Base-by-base conservation (phyloP, 2,329 filamentous ascomycete species). In the Neofusicoccum sp. region DNA sequence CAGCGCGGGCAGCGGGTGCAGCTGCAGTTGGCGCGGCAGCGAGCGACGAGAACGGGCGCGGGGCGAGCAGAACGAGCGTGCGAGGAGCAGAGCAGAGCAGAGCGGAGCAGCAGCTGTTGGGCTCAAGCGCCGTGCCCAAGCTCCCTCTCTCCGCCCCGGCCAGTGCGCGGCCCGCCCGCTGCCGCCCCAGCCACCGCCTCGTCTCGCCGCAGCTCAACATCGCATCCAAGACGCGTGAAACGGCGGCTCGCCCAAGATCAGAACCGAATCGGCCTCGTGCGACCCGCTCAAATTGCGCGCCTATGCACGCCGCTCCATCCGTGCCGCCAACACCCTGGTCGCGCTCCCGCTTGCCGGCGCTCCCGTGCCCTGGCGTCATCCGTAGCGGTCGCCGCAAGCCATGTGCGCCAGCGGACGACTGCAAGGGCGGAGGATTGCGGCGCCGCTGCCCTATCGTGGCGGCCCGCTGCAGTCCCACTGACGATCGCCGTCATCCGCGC, bases 251-350 rank as follows among this genome's bases (percentile, higher is more conserved):
- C 48, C 20, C 20, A 20, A 43, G 34, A 40, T 28, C 16, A 9
- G 14, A 11, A 34, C 28, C 43, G 49, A 54, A 20, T 31, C 36
- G 26, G n/a, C 4, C 38, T 34, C 28, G 51, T 56, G 28, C 51
- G 38, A 56, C 51, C 38, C 51, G 51, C 34, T 28, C n/a, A 14
- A 24, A 24, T 41, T 44, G 51, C 38, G 51, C 51, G 51, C 51
- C 43, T 41, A 56, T 56, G 51, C 51, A 56, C 26, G n/a, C 24
- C n/a, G 51, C 28, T 43, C 28, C 38, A 33, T 56, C n/a, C 38
- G 26, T 41, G 28, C 24, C 20, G 28, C 45, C 45, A 8, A 3
- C 12, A 54, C 12, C 49, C 49, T n/a, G 26, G 49, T 31, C 33
- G 36, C 9, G 11, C 14, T 43, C 38, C 51, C 51, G 51, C 51